phyloP scores from a whole-genome alignment of 257 asterid genomes.

The Leptodermis oblonga region DNA sequence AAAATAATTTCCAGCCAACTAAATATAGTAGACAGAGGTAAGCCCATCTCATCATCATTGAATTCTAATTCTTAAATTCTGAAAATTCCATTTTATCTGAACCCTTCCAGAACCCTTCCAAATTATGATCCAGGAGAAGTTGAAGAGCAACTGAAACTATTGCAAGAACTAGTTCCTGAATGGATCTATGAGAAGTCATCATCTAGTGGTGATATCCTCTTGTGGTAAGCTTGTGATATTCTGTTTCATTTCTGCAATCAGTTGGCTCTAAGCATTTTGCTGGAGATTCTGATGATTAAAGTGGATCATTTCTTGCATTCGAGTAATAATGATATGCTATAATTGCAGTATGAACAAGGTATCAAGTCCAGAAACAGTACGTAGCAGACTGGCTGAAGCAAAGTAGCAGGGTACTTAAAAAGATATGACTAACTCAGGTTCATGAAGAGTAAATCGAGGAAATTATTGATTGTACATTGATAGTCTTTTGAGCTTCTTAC shows the following conservation, averaged over 20 bases:
- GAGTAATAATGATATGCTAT: neutral
- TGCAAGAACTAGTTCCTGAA: slow-evolving; percentile 78
- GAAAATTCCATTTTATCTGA: slow-evolving; percentile 9
- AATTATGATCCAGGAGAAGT: slow-evolving; percentile 51
- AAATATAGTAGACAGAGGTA: slow-evolving; percentile 52
- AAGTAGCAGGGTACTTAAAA: slow-evolving; percentile 24
- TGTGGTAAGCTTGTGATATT: slow-evolving; percentile 42
- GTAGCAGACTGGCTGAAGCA: slow-evolving; percentile 52
- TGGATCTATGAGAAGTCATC: slow-evolving; percentile 67
- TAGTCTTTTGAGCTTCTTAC: neutral
- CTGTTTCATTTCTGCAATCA: neutral
- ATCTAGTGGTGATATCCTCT: slow-evolving; percentile 55
- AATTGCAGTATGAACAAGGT: slow-evolving; percentile 61
- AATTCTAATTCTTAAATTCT: neutral
- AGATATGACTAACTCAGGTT: neutral
- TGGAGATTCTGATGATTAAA: neutral
- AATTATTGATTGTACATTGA: neutral
- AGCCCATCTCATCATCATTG: slow-evolving; percentile 20
- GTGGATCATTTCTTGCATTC: neutral
- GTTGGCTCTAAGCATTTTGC: neutral
- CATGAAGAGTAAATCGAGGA: slow-evolving; percentile 2
- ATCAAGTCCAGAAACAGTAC: slow-evolving; percentile 43
- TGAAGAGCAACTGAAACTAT: slow-evolving; percentile 66
- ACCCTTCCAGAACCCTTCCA: slow-evolving; percentile 6
- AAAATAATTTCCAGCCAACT: slow-evolving; percentile 40